phyloP scores from a whole-genome alignment of 352 stramenopile genomes.

The Phytophthora sojae region DNA sequence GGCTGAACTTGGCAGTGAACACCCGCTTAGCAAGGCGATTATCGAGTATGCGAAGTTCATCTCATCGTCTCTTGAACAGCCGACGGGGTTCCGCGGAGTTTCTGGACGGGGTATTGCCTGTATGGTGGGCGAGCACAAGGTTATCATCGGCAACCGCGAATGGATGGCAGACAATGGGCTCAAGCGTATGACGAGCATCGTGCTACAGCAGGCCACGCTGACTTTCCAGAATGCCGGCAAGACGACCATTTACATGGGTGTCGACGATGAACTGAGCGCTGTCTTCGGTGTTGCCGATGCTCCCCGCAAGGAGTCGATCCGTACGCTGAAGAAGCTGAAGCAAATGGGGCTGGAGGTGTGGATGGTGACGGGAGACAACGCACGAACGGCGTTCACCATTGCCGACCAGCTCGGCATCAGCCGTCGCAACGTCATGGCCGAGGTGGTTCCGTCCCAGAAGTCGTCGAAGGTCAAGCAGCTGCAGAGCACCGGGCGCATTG shows the following conservation, averaged over 20 bases:
- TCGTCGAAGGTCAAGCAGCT: slow-evolving; percentile 93
- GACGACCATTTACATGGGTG: slow-evolving; percentile 96
- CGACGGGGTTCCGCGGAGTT: slow-evolving; percentile 81
- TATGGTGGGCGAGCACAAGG: slow-evolving; percentile 65
- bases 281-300: slow-evolving; percentile 89
- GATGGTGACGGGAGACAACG: slow-evolving; percentile 99
- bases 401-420: slow-evolving; percentile 94
- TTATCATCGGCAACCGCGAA: slow-evolving; percentile 94
- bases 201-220: slow-evolving; percentile 73
- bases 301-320: slow-evolving; percentile 92
- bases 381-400: slow-evolving; percentile 93
- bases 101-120: slow-evolving; percentile 91
- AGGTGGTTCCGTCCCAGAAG: slow-evolving; percentile 97
- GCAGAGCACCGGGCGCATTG: slow-evolving; percentile 85
- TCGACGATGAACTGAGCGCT: slow-evolving; percentile 78
- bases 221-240: slow-evolving; percentile 92
- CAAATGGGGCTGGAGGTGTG: slow-evolving; percentile 95
- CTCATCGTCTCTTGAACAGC: slow-evolving; percentile 75
- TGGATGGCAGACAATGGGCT: slow-evolving; percentile 89
- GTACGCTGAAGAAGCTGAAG: slow-evolving; percentile 91
- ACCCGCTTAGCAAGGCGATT: slow-evolving; percentile 94
- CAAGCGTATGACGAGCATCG: slow-evolving; percentile 74
- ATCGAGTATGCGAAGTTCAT: slow-evolving; percentile 92
- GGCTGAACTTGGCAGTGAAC: slow-evolving; percentile 94
- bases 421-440: slow-evolving; percentile 93